Percentiles rank a stretch among this genome's conserved stretches.
These are phyloP conservation scores for Sporothrix variecibatus DNA, from an alignment of 2,329 filamentous ascomycete species.

Conservation along the genomic window DNA sequence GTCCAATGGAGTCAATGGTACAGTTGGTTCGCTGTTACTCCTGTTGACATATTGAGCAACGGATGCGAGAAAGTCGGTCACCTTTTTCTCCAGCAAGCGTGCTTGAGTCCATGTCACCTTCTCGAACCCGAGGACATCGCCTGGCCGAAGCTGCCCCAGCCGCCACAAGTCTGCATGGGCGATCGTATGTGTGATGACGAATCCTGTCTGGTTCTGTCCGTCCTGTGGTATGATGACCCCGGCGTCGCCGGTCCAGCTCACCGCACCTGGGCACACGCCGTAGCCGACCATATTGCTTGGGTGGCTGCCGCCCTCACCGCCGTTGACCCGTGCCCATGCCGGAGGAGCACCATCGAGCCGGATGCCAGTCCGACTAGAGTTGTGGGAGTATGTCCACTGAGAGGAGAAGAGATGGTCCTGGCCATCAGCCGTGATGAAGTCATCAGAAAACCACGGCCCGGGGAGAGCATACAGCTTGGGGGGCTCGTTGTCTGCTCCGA, in stretches of 20 bases:
- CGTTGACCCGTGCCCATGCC: slow-evolving; percentile 18
- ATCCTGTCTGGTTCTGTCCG: slow-evolving; percentile 40
- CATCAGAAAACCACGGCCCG: slow-evolving; percentile 39
- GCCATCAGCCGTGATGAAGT: slow-evolving; percentile 35
- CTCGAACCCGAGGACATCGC: slow-evolving; percentile 30
- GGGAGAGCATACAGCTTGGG: slow-evolving; percentile 28
- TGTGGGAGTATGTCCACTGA: slow-evolving; percentile 22
- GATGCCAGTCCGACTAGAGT: slow-evolving; percentile 21
- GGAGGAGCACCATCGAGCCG: slow-evolving; percentile 20
- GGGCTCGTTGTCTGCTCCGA: too few species aligned
- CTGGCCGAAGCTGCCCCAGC: slow-evolving; percentile 40
- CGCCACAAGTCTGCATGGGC: slow-evolving; percentile 42
- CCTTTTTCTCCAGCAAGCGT: background rate
- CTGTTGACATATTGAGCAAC: background rate
- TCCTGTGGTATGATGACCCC: slow-evolving; percentile 41
- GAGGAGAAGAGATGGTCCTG: slow-evolving; percentile 9
- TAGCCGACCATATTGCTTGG: slow-evolving; percentile 25
- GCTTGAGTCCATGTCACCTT: background rate
- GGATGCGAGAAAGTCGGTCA: background rate
- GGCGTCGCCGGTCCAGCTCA: slow-evolving; percentile 42
- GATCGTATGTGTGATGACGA: slow-evolving; percentile 37
- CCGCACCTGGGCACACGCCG: slow-evolving; percentile 31
- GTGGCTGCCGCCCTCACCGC: slow-evolving; percentile 26
- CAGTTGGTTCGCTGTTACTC: background rate
- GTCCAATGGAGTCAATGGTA: background rate